Conservation (phyloP, 1,139 yeast genomes). For the Suhomyces chickasaworum region DNA sequence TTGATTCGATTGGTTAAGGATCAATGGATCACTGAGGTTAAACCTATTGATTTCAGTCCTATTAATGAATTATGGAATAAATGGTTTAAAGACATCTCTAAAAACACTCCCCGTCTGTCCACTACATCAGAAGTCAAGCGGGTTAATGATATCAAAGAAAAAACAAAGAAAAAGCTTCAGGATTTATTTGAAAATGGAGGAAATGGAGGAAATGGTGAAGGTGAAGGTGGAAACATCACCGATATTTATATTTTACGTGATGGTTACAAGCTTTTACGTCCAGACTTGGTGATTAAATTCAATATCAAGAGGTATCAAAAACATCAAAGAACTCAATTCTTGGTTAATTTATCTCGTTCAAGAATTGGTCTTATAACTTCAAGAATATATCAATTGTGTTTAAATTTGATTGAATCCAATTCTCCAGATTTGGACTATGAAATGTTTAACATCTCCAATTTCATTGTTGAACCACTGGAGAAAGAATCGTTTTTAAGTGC, state of each 20-base stretch:
- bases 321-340: conserved; percentile 61
- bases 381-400: conserved; percentile 60
- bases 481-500: conserved; percentile 28
- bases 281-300: conserved; percentile 57
- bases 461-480: conserved; percentile 46
- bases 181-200: conserved; percentile 36
- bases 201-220: conserved; percentile 19
- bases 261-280: conserved; percentile 47
- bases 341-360: conserved; percentile 63
- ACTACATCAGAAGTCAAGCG: conserved; percentile 63
- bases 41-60: conserved; percentile 39
- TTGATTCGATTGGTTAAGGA: conserved; percentile 53
- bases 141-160: conserved; percentile 63
- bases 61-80: conserved; percentile 58
- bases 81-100: conserved; percentile 53
- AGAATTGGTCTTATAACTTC: conserved; percentile 74
- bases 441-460: conserved; percentile 37
- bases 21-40: conserved; percentile 57
- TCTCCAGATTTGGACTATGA: conserved; percentile 45
- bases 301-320: conserved; percentile 70
- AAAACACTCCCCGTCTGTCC: conserved; percentile 51
- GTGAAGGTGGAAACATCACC: conserved; percentile 18
- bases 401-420: conserved; percentile 58
- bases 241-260: conserved; percentile 33
- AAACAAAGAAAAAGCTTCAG: conserved; percentile 50